phyloP scores from a whole-genome alignment of 352 stramenopile genomes.

The Pythium folliculosum region DNA sequence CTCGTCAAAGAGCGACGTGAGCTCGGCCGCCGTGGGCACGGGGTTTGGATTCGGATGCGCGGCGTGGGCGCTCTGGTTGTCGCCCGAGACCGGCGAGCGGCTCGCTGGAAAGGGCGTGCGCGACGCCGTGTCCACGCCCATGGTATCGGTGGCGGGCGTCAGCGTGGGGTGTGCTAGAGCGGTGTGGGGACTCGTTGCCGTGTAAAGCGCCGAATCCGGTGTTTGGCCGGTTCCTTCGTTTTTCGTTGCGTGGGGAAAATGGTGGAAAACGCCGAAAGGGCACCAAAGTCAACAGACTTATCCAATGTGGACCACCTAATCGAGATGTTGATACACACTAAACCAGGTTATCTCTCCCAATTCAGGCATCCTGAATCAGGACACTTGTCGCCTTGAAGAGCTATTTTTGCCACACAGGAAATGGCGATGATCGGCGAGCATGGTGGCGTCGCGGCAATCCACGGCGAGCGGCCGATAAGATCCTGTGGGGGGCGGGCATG shows the following conservation, averaged over 20 bases:
- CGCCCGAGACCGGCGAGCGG: neutral
- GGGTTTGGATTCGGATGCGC: neutral
- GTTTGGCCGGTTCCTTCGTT: neutral
- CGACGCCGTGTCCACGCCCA: constrained; percentile 16
- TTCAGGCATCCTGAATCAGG: too few species aligned
- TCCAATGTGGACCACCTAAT: constrained; percentile 3
- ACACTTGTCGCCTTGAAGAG: too few species aligned
- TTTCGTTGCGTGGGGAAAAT: neutral
- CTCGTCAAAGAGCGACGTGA: constrained; percentile 49
- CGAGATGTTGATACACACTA: neutral
- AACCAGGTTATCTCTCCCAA: neutral
- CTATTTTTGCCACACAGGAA: too few species aligned
- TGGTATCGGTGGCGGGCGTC: too few species aligned
- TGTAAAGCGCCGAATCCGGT: too few species aligned
- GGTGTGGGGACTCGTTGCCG: too few species aligned
- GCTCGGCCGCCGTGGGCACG: constrained; percentile 41
- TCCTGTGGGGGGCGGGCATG: too few species aligned
- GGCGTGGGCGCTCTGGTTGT: constrained; percentile 27
- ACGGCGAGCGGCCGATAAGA: too few species aligned
- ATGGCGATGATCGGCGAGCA: too few species aligned
- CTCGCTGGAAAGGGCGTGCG: neutral
- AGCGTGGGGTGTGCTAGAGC: too few species aligned
- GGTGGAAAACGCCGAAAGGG: constrained; percentile 15
- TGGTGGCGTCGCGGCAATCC: too few species aligned
- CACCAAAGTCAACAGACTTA: constrained; percentile 15